phyloP scores from a whole-genome alignment of 192 early-diverging fungal genomes.

The Coemansia guatemalensis region DNA sequence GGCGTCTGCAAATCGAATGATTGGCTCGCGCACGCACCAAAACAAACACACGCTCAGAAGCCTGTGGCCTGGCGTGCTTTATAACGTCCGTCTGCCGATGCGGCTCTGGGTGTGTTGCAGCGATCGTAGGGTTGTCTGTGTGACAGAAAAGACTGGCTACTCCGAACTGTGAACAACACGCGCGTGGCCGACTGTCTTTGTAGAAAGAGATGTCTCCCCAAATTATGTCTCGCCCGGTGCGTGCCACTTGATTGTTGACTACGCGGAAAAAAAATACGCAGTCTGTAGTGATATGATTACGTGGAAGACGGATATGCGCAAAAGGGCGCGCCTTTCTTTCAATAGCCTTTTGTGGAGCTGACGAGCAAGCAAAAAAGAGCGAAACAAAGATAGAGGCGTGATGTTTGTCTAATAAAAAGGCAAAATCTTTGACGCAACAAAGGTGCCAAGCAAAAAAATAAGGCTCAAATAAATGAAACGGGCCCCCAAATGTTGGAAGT shows the following conservation, averaged over 20 bases:
- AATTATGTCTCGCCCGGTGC: neutral
- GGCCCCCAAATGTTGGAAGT: neutral
- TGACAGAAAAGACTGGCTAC: neutral
- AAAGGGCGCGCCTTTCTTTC: neutral
- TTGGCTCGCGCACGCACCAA: neutral
- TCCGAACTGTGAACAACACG: neutral
- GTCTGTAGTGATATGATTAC: neutral
- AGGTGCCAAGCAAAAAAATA: neutral
- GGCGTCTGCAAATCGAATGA: constrained; percentile 12
- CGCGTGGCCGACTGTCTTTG: neutral
- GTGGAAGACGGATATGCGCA: neutral
- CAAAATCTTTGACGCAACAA: too few relatives aligned
- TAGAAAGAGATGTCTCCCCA: neutral
- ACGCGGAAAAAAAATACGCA: neutral
- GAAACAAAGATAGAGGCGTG: neutral
- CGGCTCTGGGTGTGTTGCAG: constrained; percentile 5
- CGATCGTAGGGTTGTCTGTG: neutral
- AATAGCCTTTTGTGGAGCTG: neutral
- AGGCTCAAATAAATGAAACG: neutral
- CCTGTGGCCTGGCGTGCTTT: neutral
- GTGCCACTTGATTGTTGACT: neutral
- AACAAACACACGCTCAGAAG: constrained; percentile 3
- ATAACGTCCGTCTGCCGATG: neutral
- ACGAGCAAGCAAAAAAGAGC: neutral
- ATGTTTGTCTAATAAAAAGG: neutral